Conservation (phyloP, 148 eudicot genomes). For the Vaccinium darrowii region DNA sequence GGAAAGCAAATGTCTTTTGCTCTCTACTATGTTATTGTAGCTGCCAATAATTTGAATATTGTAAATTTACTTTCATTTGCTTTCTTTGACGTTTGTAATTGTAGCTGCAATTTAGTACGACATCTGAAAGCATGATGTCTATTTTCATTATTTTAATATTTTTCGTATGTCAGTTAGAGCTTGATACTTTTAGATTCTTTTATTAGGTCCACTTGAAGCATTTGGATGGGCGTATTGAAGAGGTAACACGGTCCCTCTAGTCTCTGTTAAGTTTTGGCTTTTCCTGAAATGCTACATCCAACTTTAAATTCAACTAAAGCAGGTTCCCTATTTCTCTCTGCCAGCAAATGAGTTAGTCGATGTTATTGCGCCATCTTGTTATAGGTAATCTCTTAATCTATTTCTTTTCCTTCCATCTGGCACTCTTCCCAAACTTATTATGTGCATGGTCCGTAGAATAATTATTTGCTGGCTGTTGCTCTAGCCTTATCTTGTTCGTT, state of each 20-base stretch:
- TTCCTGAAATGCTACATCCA: conserved; percentile 21
- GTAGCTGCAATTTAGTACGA: not conserved
- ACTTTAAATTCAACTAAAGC: conserved; percentile 33
- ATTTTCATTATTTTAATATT: not conserved
- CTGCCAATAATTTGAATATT: not conserved
- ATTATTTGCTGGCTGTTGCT: not conserved
- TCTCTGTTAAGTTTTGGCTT: conserved; percentile 5
- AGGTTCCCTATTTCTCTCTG: conserved; percentile 96
- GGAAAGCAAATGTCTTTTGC: not conserved
- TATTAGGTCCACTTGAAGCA: conserved; percentile 94
- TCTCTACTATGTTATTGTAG: not conserved
- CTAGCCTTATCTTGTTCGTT: not conserved
- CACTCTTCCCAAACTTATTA: not conserved
- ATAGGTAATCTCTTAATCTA: conserved; percentile 51
- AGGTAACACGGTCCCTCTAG: conserved; percentile 44
- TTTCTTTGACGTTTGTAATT: not conserved
- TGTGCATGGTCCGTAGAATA: not conserved
- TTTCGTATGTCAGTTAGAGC: not conserved
- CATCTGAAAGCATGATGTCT: not conserved
- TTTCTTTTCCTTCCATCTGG: conserved; percentile 3
- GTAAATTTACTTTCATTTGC: not conserved
- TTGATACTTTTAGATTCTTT: conserved; percentile 17
- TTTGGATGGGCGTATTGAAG: conserved; percentile 97
- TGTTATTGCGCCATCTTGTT: conserved; percentile 98
- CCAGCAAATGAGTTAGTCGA: conserved; percentile 96